phyloP scores from a whole-genome alignment of 257 asterid species.

The Perilla frutescens region DNA sequence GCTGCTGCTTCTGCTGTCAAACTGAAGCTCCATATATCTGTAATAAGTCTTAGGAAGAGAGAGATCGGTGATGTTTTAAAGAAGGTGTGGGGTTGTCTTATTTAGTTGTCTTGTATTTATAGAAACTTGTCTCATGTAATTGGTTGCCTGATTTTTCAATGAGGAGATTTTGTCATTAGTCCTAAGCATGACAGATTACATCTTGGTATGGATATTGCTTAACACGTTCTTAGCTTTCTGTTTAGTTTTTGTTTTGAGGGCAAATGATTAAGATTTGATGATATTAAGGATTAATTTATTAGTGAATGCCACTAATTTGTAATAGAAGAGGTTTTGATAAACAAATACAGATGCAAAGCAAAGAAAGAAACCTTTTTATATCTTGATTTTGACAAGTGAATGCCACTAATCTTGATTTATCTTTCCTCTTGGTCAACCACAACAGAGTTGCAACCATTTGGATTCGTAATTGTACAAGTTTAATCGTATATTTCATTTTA shows the following conservation, averaged over 20 bases:
- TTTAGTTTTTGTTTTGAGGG: neutral
- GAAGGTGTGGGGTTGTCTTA: constrained; percentile 40
- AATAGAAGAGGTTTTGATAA: neutral
- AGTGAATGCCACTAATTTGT: neutral
- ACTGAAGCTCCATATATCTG: constrained; percentile 48
- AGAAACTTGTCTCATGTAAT: constrained; percentile 32
- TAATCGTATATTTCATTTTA: too few species aligned
- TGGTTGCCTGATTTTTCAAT: constrained; percentile 60
- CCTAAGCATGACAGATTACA: constrained; percentile 42
- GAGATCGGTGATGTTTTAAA: constrained; percentile 40
- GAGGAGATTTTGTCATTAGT: constrained; percentile 42
- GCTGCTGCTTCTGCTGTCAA: constrained; percentile 33
- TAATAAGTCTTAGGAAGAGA: neutral
- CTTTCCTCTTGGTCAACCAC: too few species aligned
- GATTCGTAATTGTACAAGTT: too few species aligned
- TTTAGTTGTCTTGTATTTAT: constrained; percentile 38
- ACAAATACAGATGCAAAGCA: neutral
- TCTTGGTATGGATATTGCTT: constrained; percentile 37
- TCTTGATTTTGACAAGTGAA: neutral
- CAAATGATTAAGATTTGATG: constrained; percentile 2
- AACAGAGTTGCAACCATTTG: too few species aligned
- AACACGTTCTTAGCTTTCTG: constrained; percentile 46
- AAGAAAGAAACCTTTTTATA: too few species aligned
- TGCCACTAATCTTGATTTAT: neutral
- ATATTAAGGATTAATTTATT: neutral